A percentile compares a stretch with the other conserved stretches of the same genome.
Conservation (phyloP, 768 basidiomycete genomes). For the Lentinula boryana region DNA sequence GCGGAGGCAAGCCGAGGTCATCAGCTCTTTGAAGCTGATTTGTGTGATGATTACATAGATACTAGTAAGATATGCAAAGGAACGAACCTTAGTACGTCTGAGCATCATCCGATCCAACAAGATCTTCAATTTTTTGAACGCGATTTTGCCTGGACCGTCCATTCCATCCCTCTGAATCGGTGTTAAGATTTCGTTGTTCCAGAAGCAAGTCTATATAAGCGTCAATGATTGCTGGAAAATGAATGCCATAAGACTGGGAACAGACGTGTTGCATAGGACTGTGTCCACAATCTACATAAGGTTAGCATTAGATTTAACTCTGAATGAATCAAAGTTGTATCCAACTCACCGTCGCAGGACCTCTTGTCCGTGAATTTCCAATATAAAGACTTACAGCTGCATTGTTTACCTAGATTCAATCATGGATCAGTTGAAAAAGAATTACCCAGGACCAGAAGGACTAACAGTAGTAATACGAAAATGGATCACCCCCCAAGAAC, state of each 20-base stretch:
- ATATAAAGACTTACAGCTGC: conserved; percentile 91
- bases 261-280: conserved; percentile 75
- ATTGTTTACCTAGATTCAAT: conserved; percentile 64
- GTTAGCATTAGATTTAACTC: neutral
- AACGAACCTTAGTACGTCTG: conserved; percentile 70
- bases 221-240: neutral
- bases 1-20: conserved; percentile 90
- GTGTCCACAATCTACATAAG: conserved; percentile 64
- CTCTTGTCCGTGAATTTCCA: conserved; percentile 88
- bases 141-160: conserved; percentile 66
- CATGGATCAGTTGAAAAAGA: neutral
- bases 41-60: neutral
- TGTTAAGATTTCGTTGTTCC: conserved; percentile 94
- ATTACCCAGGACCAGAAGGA: neutral
- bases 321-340: neutral
- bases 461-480: conserved; percentile 88
- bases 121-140: conserved; percentile 90
- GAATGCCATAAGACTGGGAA: conserved; percentile 2
- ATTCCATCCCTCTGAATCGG: conserved; percentile 94
- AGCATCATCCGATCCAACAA: conserved; percentile 95
- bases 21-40: conserved; percentile 86
- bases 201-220: conserved; percentile 73
- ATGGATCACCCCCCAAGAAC: conserved; percentile 91
- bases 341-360: conserved; percentile 67
- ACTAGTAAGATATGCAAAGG: neutral